These are phyloP conservation scores for Daucus carota DNA, from an alignment of 129 eudicot species.

Conservation along the genomic window DNA sequence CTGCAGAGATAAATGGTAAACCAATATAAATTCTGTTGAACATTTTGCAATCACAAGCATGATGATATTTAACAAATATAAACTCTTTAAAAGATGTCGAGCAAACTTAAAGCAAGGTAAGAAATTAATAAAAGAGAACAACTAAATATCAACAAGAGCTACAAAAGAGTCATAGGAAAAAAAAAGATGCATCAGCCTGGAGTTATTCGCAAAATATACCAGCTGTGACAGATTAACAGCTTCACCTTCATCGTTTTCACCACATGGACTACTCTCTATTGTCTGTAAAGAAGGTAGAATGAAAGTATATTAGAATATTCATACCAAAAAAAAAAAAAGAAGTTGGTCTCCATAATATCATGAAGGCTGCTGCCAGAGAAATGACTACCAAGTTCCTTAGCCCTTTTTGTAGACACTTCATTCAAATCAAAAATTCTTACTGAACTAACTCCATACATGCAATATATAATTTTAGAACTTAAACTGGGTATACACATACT, in stretches of 20 bases:
- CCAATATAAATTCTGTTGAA: neutral
- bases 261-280: constrained; percentile 92
- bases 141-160: constrained; percentile 12
- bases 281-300: constrained; percentile 44
- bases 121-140: constrained; percentile 9
- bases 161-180: neutral
- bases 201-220: constrained; percentile 36
- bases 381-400: neutral
- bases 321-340: neutral
- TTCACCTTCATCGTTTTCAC: constrained; percentile 71
- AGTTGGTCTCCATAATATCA: neutral
- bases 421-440: neutral
- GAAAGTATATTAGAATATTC: constrained; percentile 13
- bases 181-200: constrained; percentile 4
- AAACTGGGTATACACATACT: neutral
- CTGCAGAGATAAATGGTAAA: constrained; percentile 36
- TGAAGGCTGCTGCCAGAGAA: neutral
- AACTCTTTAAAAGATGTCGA: neutral
- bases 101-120: constrained; percentile 4
- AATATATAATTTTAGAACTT: neutral
- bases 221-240: constrained; percentile 89
- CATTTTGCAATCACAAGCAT: neutral
- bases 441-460: neutral
- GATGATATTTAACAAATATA: neutral
- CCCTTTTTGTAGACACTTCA: neutral